Evolutionary conservation across 2,329 filamentous ascomycete species (phyloP), one percentile per base, ranked within the genome.

Genomic region (Leptographium lundbergii): DNA sequence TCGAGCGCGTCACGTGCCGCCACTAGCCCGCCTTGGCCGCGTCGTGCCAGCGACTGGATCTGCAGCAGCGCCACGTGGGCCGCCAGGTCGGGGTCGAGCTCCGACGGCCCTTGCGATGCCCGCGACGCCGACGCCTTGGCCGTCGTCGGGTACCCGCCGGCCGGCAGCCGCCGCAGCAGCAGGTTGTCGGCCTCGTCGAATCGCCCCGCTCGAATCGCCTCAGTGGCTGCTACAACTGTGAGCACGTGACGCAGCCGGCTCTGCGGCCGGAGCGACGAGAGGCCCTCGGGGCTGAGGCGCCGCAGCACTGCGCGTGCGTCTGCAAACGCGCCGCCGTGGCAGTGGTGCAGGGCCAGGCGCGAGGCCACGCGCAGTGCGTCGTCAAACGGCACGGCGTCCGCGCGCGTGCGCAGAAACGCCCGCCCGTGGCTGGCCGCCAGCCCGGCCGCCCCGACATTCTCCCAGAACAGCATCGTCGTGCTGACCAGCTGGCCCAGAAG

Each of bases 311-410:
- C 71, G 57, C 86, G 76, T 0, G 87, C 89, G 56, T 87, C 80
- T 25, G 85, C 80, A 67, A 91, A 95, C 36, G 77, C 79, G 1
- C 92, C 91, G 54, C 75, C 78, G 59, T 85, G 81, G 10, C 82
- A 79, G 6, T 87, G 74, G 72, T 85, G 75, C 61, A 86, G 81
- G 2, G 89, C 86, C 59, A 85, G 79, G 5, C 87, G 82, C 65
- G 88, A 89, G 0, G 79, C 84, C 39, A 89, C 81, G 65, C 87
- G 89, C 36, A 96, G 77, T 56, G 84, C 80, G 65, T 97, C 92
- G 63, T 95, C 90, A 51, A 91, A 81, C 4, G 77, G 70, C 0
- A 77, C 71, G 61, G 76, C 69, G 7, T 75, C 72, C 4, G 78
- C 75, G 67, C 96, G 87, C 63, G 88, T 91, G 57, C 84, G 79